phyloP scores from a whole-genome alignment of 495 filamentous ascomycete species.

The Trichoderma orchidacearum region DNA sequence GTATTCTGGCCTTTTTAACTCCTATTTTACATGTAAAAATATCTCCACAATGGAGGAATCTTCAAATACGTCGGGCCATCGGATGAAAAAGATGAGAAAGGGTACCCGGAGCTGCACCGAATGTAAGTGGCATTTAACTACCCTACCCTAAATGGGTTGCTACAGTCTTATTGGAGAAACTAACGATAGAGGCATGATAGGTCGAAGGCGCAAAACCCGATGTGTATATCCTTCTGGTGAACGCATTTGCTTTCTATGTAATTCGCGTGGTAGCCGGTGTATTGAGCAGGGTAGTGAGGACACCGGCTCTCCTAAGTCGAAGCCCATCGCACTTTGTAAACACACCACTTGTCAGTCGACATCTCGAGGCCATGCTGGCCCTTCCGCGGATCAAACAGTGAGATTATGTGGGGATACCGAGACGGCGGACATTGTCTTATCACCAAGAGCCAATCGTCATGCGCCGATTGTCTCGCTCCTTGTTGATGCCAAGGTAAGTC shows the following conservation, averaged over 20 bases:
- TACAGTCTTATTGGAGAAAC: too few species aligned
- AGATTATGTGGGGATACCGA: not conserved
- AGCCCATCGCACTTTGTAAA: not conserved
- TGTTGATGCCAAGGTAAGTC: not conserved
- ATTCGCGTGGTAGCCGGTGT: not conserved
- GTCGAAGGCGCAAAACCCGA: constrained; percentile 5
- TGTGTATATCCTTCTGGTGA: constrained; percentile 1
- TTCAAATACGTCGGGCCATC: not conserved
- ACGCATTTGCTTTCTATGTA: constrained; percentile 1
- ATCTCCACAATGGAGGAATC: not conserved
- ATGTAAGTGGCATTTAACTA: constrained; percentile 1
- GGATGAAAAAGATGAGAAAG: constrained; percentile 4
- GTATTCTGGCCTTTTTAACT: not conserved
- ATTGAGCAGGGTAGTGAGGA: constrained; percentile 2
- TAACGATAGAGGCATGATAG: too few species aligned
- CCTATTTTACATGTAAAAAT: not conserved
- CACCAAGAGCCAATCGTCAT: not conserved
- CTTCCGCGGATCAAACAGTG: not conserved
- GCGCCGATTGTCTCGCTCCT: not conserved
- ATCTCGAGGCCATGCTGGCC: not conserved
- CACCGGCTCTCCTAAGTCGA: not conserved
- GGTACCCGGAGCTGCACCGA: constrained; percentile 6
- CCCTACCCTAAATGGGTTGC: not conserved
- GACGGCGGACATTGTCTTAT: not conserved
- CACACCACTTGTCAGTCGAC: not conserved